Conservation (phyloP, 2,329 filamentous ascomycete genomes). For the Epichloe coenophiala region DNA sequence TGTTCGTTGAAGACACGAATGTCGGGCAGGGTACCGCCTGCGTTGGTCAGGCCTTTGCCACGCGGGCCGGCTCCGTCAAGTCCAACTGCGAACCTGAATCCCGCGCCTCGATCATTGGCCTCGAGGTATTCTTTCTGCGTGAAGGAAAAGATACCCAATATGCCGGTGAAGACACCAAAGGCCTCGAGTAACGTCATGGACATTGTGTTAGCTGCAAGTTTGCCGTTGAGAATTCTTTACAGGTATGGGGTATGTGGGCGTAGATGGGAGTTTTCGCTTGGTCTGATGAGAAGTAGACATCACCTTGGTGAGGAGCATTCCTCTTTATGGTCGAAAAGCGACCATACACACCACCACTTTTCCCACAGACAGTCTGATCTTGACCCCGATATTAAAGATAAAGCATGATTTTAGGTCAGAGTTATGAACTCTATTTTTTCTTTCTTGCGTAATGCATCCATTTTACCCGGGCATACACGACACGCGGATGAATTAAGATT, state of each 20-base stretch:
- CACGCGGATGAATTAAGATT: not conserved
- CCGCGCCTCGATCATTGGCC: not conserved
- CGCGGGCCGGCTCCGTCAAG: not conserved
- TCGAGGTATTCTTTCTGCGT: not conserved
- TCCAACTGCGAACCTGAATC: not conserved
- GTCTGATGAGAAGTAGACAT: too few species aligned
- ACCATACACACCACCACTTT: too few species aligned
- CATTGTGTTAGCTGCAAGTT: not conserved
- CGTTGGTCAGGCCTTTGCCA: not conserved
- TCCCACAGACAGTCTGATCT: too few species aligned
- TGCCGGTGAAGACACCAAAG: not conserved
- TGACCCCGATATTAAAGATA: too few species aligned
- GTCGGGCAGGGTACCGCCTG: not conserved
- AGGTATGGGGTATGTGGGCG: too few species aligned
- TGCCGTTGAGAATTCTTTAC: too few species aligned
- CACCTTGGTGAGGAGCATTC: too few species aligned
- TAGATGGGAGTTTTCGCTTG: too few species aligned
- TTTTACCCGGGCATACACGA: not conserved
- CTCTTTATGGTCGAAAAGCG: too few species aligned
- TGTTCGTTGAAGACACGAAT: not conserved
- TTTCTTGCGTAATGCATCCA: not conserved
- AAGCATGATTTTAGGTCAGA: too few species aligned
- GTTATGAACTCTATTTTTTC: not conserved
- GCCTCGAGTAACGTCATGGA: not conserved
- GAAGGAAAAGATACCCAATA: not conserved